These are phyloP conservation scores for Nitzschia sp. DNA, from an alignment of 108 stramenopile species.

Conservation along the genomic window DNA sequence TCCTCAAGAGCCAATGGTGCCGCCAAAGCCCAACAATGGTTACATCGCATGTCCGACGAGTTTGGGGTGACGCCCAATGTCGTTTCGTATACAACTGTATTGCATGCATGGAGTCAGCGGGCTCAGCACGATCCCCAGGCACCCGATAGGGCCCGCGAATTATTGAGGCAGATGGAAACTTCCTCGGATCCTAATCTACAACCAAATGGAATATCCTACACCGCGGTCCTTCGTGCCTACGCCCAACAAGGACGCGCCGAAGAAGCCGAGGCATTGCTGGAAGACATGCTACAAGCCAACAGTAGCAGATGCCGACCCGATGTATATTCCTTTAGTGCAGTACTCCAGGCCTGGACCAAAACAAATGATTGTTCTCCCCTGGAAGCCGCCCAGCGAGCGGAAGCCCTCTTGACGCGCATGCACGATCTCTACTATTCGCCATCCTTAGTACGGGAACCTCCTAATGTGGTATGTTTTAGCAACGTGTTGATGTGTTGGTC, in stretches of 20 bases:
- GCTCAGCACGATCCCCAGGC: constrained; percentile 13
- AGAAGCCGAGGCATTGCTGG: constrained; percentile 42
- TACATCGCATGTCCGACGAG: constrained; percentile 47
- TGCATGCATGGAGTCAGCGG: constrained; percentile 60
- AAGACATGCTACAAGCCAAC: constrained; percentile 28
- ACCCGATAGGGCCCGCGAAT: constrained; percentile 11
- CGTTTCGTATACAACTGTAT: constrained; percentile 56
- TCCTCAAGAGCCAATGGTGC: constrained; percentile 2
- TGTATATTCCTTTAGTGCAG: constrained; percentile 64
- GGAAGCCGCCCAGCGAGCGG: constrained; percentile 32
- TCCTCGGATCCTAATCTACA: background rate
- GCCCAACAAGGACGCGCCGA: constrained; percentile 36
- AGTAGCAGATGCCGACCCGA: constrained; percentile 37
- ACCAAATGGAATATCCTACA: constrained; percentile 31
- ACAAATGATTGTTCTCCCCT: background rate
- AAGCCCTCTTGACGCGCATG: constrained; percentile 32
- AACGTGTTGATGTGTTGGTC: constrained; percentile 63
- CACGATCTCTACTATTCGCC: constrained; percentile 3
- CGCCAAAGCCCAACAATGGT: constrained; percentile 23
- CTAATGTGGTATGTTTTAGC: constrained; percentile 65
- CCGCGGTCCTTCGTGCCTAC: constrained; percentile 61
- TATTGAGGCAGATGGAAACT: constrained; percentile 11
- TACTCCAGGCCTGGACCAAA: constrained; percentile 51
- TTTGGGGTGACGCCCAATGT: constrained; percentile 52
- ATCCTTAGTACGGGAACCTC: constrained; percentile 24